Conservation (phyloP, 2,329 filamentous ascomycete species). For the Ophiognomonia clavigignenti-juglandacearum region DNA sequence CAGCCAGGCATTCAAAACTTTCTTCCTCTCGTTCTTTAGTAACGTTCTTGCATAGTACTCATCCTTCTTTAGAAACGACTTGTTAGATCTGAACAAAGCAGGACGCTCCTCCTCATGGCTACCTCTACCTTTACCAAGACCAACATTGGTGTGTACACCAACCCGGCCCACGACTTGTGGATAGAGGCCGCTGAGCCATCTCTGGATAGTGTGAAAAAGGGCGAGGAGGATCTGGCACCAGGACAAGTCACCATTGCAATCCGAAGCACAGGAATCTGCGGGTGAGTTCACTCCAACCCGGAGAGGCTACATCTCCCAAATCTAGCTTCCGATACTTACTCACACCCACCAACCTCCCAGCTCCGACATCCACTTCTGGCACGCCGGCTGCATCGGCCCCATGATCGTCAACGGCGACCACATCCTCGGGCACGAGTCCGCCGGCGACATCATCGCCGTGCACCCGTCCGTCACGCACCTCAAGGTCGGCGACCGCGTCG, state of each 20-base stretch:
- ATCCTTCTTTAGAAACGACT: slow-evolving; percentile 7
- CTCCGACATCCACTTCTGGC: slow-evolving; percentile 97
- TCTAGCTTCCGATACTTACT: too few relatives aligned
- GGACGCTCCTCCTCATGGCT: slow-evolving; percentile 28
- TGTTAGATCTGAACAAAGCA: slow-evolving; percentile 20
- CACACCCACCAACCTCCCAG: slow-evolving; percentile 43
- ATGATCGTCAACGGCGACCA: slow-evolving; percentile 90
- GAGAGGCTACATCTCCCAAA: too few relatives aligned
- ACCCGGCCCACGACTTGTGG: slow-evolving; percentile 89
- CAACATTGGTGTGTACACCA: slow-evolving; percentile 96
- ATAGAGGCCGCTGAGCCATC: slow-evolving; percentile 73
- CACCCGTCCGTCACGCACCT: slow-evolving; percentile 75
- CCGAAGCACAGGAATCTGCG: slow-evolving; percentile 94
- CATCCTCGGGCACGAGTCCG: slow-evolving; percentile 91
- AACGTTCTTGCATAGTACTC: background rate
- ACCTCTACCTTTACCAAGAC: slow-evolving; percentile 55
- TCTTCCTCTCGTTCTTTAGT: background rate
- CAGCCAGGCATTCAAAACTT: too few relatives aligned
- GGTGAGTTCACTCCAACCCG: too few relatives aligned
- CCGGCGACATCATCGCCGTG: slow-evolving; percentile 75
- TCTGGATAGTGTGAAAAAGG: slow-evolving; percentile 66
- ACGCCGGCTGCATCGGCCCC: slow-evolving; percentile 87
- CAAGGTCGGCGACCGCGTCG: slow-evolving; percentile 83
- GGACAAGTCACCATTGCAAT: slow-evolving; percentile 87
- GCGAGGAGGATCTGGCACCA: slow-evolving; percentile 62